phyloP scores from a whole-genome alignment of 176 grass and related monocot genomes.

The Cenchrus purpureus region DNA sequence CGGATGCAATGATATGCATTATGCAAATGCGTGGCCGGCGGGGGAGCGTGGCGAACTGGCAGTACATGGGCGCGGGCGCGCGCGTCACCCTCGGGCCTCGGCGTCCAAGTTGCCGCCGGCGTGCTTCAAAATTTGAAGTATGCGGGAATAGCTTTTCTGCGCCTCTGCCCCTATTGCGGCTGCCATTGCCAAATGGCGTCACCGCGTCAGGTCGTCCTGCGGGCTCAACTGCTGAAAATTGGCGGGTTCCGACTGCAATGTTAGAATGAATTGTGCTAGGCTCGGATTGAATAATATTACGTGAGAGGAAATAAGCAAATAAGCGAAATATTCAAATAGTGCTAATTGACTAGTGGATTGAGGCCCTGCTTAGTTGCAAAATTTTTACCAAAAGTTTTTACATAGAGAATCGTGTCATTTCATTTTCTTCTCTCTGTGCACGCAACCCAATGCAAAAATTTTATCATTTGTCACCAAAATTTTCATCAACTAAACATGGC shows the following conservation, averaged over 20 bases:
- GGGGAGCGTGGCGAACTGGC: neutral
- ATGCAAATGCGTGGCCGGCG: neutral
- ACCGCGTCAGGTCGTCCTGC: neutral
- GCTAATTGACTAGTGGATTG: too few relatives aligned
- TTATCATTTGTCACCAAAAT: too few relatives aligned
- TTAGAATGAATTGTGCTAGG: too few relatives aligned
- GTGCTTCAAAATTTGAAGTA: constrained; percentile 22
- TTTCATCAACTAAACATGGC: too few relatives aligned
- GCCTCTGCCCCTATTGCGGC: neutral
- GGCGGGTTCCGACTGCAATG: neutral
- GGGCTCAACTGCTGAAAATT: neutral
- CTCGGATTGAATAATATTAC: too few relatives aligned
- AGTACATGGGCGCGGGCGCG: neutral
- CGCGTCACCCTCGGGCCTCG: neutral
- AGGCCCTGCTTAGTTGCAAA: too few relatives aligned
- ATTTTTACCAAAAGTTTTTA: too few relatives aligned
- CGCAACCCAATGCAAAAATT: too few relatives aligned
- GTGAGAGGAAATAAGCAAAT: too few relatives aligned
- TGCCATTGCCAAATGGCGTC: constrained; percentile 18
- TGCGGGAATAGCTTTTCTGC: neutral
- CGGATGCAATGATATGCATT: neutral
- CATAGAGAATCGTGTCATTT: too few relatives aligned
- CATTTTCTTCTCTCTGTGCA: too few relatives aligned
- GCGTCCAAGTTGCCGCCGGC: constrained; percentile 2
- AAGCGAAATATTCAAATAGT: too few relatives aligned